These are phyloP conservation scores for Ophiostoma ips DNA, from an alignment of 2,329 filamentous ascomycete genomes.

Conservation along the genomic window DNA sequence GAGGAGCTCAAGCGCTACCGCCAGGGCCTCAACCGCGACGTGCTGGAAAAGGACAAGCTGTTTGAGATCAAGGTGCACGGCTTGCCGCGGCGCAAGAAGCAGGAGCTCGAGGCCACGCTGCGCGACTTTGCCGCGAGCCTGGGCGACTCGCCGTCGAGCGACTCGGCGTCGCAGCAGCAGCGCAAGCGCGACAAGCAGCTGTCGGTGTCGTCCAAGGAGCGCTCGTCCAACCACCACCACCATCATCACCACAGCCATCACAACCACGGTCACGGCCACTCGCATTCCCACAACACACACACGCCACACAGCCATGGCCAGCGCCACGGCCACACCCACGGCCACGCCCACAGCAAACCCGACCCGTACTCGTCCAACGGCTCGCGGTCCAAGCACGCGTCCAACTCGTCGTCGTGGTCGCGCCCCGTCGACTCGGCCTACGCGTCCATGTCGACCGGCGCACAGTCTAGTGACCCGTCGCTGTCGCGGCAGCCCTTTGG, in stretches of 20 bases:
- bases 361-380: conserved; percentile 26
- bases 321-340: neutral
- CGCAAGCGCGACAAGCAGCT: conserved; percentile 30
- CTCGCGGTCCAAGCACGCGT: conserved; percentile 36
- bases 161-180: conserved; percentile 25
- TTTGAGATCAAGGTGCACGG: conserved; percentile 75
- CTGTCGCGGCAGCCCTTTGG: conserved; percentile 24
- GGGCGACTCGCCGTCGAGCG: conserved; percentile 29
- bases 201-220: conserved; percentile 18
- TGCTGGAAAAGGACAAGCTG: conserved; percentile 59
- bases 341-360: neutral
- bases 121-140: conserved; percentile 56
- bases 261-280: neutral
- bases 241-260: conserved; percentile 17
- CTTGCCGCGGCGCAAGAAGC: conserved; percentile 56
- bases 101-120: conserved; percentile 60
- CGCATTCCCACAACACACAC: no score
- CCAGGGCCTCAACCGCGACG: conserved; percentile 44
- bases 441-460: conserved; percentile 50
- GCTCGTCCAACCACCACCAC: conserved; percentile 8
- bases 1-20: conserved; percentile 59
- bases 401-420: conserved; percentile 38
- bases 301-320: conserved; percentile 19
- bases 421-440: conserved; percentile 48
- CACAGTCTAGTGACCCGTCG: conserved; percentile 29